These are phyloP conservation scores for Hericium erinaceus DNA, from an alignment of 768 basidiomycete genomes.

Conservation along the genomic window DNA sequence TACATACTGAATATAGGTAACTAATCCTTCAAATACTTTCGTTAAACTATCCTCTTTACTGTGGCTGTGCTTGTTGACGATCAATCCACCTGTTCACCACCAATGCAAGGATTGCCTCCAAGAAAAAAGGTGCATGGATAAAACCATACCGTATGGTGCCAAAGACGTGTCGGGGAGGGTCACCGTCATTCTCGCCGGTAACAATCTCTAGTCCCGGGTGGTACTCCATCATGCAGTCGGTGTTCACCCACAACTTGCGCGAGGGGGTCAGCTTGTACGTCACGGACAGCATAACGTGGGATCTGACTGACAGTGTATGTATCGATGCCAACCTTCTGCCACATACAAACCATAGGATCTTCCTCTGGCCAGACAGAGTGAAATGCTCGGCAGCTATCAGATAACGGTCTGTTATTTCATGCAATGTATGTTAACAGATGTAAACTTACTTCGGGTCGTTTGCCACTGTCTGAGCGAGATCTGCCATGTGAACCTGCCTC, in stretches of 20 bases:
- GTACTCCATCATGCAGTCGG: background rate
- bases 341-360: background rate
- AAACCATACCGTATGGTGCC: conserved; percentile 59
- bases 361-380: background rate
- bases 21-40: background rate
- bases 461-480: background rate
- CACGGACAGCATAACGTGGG: background rate
- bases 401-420: too few species aligned
- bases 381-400: too few species aligned
- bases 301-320: background rate
- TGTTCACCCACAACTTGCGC: background rate
- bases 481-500: background rate
- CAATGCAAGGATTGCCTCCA: conserved; percentile 56
- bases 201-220: background rate
- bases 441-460: too few species aligned
- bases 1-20: background rate
- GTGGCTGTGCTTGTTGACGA: conserved; percentile 16
- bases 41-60: background rate
- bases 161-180: conserved; percentile 45
- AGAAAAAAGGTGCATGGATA: conserved; percentile 46
- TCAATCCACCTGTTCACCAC: conserved; percentile 73
- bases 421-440: too few species aligned
- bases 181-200: background rate
- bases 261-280: background rate
- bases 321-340: background rate